These are phyloP conservation scores for Fonsecaea multimorphosa DNA, from an alignment of 2,329 filamentous ascomycete species.

Conservation along the genomic window DNA sequence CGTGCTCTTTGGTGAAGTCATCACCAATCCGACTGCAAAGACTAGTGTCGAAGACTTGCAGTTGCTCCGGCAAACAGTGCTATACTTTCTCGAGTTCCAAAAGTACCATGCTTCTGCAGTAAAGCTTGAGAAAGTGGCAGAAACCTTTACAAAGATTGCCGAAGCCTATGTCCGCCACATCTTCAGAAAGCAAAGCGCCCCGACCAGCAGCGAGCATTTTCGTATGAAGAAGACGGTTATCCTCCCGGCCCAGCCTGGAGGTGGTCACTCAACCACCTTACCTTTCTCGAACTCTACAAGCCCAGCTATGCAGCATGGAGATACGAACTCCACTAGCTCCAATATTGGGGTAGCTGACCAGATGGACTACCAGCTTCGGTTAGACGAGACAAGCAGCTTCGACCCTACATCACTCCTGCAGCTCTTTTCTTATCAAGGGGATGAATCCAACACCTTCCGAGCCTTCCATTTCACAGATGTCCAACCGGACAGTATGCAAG, in stretches of 20 bases:
- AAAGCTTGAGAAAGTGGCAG: constrained; percentile 16
- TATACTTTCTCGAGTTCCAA: constrained; percentile 21
- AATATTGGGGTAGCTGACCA: background rate
- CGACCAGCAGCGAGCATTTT: background rate
- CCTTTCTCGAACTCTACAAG: background rate
- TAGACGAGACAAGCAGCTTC: constrained; percentile 7
- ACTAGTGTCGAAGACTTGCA: constrained; percentile 10
- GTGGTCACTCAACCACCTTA: background rate
- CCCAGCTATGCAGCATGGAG: background rate
- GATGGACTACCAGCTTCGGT: constrained; percentile 10
- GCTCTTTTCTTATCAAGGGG: constrained; percentile 11
- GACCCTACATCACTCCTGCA: constrained; percentile 9
- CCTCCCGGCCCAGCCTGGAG: background rate
- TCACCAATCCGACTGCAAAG: constrained; percentile 10
- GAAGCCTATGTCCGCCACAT: constrained; percentile 18
- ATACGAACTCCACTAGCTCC: background rate
- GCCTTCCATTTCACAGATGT: constrained; percentile 1
- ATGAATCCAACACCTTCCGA: background rate
- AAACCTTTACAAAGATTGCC: constrained; percentile 20
- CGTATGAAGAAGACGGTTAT: background rate
- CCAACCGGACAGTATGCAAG: background rate
- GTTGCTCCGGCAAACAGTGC: constrained; percentile 14
- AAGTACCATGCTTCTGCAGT: constrained; percentile 17
- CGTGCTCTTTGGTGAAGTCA: constrained; percentile 16
- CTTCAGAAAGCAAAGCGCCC: constrained; percentile 5